phyloP scores from a whole-genome alignment of 441 rosid species.

The Euphorbia celastroides region DNA sequence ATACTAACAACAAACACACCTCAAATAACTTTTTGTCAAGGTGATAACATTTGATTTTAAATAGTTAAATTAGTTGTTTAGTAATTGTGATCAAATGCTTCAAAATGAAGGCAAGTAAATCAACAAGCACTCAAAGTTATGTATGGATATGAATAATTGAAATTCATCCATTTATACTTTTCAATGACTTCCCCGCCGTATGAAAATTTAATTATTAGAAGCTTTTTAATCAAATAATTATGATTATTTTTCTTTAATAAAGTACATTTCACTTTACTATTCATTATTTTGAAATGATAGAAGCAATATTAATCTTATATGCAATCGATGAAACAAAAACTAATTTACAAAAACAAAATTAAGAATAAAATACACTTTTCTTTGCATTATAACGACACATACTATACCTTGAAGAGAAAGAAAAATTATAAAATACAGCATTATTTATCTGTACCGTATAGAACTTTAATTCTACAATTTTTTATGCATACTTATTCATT shows the following conservation, averaged over 20 bases:
- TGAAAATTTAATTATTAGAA: background rate
- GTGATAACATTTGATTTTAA: too few relatives aligned
- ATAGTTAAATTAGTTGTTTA: too few relatives aligned
- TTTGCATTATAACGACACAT: background rate
- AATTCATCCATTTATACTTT: background rate
- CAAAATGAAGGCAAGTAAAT: too few relatives aligned
- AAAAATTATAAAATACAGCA: background rate
- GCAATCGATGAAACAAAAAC: background rate
- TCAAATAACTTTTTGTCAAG: too few relatives aligned
- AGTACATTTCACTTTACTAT: background rate
- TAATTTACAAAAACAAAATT: background rate
- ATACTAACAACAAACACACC: too few relatives aligned
- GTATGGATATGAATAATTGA: background rate
- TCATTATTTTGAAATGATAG: slow-evolving; percentile 1
- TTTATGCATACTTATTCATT: background rate
- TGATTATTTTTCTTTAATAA: background rate
- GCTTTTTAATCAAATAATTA: background rate
- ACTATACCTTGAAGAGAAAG: background rate
- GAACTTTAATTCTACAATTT: background rate
- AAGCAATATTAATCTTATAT: background rate
- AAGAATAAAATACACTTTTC: background rate
- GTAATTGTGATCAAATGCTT: too few relatives aligned
- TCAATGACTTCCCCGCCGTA: too few relatives aligned
- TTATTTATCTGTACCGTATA: background rate
- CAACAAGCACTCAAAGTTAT: too few relatives aligned